A percentile compares a stretch with the other conserved stretches of the same genome.
phyloP scores from a whole-genome alignment of 306 rosid genomes.

The Cucurbita ficifolia region DNA sequence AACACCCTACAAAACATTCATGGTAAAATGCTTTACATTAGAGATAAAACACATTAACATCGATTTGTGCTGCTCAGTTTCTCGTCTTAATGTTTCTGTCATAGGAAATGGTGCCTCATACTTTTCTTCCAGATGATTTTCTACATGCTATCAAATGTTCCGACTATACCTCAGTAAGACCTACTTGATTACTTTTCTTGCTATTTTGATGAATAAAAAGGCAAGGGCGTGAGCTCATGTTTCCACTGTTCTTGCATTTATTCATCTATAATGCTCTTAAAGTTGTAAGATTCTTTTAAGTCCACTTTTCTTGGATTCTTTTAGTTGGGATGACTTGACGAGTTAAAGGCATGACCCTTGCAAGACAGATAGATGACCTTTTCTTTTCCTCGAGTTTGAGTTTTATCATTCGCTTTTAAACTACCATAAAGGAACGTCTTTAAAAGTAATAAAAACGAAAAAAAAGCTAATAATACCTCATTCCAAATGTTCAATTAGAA shows the following conservation, averaged over 20 bases:
- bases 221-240: neutral
- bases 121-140: constrained; percentile 46
- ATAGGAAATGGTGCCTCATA: constrained; percentile 47
- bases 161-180: constrained; percentile 66
- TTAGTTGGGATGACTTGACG: neutral
- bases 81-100: constrained; percentile 1
- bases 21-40: constrained; percentile 25
- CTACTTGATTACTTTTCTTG: neutral
- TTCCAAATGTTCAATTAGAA: neutral
- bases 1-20: constrained; percentile 57
- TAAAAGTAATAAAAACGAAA: neutral
- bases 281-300: neutral
- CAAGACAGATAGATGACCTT: neutral
- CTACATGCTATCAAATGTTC: constrained; percentile 33
- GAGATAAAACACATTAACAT: neutral
- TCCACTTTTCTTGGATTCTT: neutral
- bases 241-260: neutral
- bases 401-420: neutral
- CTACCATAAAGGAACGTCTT: neutral
- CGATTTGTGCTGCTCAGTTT: neutral
- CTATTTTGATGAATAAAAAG: neutral
- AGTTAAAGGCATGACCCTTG: neutral
- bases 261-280: neutral
- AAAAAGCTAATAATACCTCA: neutral
- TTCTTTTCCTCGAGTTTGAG: neutral